Base-by-base conservation (phyloP, 2,329 filamentous ascomycete species). In the Aureobasidium sp. region DNA sequence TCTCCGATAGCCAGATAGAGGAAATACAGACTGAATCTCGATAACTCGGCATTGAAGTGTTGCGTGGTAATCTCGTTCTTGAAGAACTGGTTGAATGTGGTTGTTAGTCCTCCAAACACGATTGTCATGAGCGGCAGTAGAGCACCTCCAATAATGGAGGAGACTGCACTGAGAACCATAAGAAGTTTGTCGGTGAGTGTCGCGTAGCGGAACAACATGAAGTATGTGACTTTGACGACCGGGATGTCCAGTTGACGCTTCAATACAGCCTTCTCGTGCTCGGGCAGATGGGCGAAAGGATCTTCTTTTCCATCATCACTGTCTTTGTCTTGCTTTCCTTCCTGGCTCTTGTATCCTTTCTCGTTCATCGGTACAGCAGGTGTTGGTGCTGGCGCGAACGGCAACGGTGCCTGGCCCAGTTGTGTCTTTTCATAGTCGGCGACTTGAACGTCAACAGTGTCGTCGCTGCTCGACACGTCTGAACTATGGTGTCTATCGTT, bases 1-100 rank as follows among this genome's bases (percentile, higher is more conserved):
- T 92, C 88, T 65, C 81, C 91, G 62, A 96, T 85, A 48, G 84
- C 91, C 50, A 96, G 82, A 72, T 96, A 96, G 37, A 96, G 77
- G 66, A 95, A 94, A 74, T 95, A 95, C 39, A 95, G 75, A 11
- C 91, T 88, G 67, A 87, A 83, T 47, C 79, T 78, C 9, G 76
- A 76, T 67, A 95, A 77, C 63, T 85, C 76, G 59, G 76, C 65
- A 54, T 81, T 79, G 74, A 94, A 94, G 0, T 78, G 75, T 42
- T 78, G 70, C 45, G 80, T 80, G 1, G 74, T 70, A 21, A 82
- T 76, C 0, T 69, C 71, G 3, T 76, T 75, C 3, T 77, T 72
- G 66, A 88, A 83, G 67, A 84, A 90, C 27, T 78, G 70, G 68
- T 88, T 83, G 71, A 96, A 95, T 1, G 81, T 83, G 4, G 84